Base-by-base conservation (phyloP, 2,329 filamentous ascomycete species). In the Trichoderma atrobrunneum region DNA sequence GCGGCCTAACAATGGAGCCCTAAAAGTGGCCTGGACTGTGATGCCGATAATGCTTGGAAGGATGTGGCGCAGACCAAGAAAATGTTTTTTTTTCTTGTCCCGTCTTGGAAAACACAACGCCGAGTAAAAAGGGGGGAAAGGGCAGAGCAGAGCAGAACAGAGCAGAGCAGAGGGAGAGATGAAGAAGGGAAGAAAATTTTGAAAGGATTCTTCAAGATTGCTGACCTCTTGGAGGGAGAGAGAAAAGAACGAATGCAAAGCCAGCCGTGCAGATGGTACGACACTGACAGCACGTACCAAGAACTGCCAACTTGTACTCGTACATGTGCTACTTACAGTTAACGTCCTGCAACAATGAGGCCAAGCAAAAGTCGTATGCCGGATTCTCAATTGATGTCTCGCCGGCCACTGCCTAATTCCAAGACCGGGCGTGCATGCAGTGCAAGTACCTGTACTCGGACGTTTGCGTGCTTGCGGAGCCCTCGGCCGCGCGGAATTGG, bases 1-100 rank as follows among this genome's bases (percentile, higher is more conserved):
- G 70, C 62, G 54, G 61, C 70, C 61, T 28, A 71, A 71, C 70
- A 71, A 71, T 71, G 70, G 70, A 71, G 60, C 70, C 69, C 62
- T 63, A 57, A 57, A 63, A 43, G 66, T 34, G 66, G 36, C 56
- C 66, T 69, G 56, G 54, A 26, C 26, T 34, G 36, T 61, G 66
- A 69, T 48, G 43, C 56, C 28, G 56, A 69, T 48, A 57, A 43
- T 39, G 43, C 21, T 28, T 69, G 66, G 36, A 61, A 69, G 28
- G 59, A 62, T 70, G 68, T 70, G 68, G 68, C 68, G 68, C 68
- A 63, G 68, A 24, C 68, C 43, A 60, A 69, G n/a, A n/a, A 21
- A 51, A 51, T 51, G 43, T 21, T n/a, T 69, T 34, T 51, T 26
- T 21, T 18, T 51, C 28, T 43, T 51, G 24, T 48, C 26, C 36